Base-by-base conservation (phyloP, 495 filamentous ascomycete genomes). In the Lophium mytilinum region DNA sequence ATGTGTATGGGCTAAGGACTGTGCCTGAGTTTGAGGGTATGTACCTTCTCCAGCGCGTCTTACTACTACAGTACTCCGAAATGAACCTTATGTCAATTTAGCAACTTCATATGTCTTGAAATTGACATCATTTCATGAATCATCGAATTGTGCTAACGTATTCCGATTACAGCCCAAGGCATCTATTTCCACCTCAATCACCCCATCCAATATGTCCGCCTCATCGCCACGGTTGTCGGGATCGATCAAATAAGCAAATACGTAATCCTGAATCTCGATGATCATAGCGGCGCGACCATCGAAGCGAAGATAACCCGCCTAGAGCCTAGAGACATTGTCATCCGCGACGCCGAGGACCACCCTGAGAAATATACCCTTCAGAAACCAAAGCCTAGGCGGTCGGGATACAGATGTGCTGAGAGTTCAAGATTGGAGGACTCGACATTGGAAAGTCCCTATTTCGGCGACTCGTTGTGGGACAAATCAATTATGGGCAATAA, bases 121-220 rank as follows among this genome's bases (percentile, higher is more conserved):
- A 3, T 2, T 30, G 3, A 3, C 24, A 30, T 30, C 6, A 30
- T 30, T 6, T 30, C 24, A 30, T 3, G 6, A 30, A 3, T 30
- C 24, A 6, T 30, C 24, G 24, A 30, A 30, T 30, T 30, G 24
- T 30, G 24, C 24, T 30, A 6, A 30, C 24, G 2, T 30, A 30
- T 30, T 30, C 24, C 43, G 9, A 45, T 41, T 30, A 34, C 45
- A 91, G 85, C 80, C 52, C 83, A 88, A 69, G 73, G 83, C 63
- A 72, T 92, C 17, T 93, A 81, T 73, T 90, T 92, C 73, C 76
- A 85, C 73, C 66, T 78, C 36, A 96, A 96, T 74, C 90, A 97
- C 70, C 93, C 94, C 0, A 86, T 97, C 57, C 84, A 83, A 76
- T 96, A 83, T 80, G 81, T 93, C 40, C 81, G 84, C 59, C 63